These are phyloP conservation scores for Gaultheria prostrata DNA, from an alignment of 148 eudicot genomes.

Conservation along the genomic window DNA sequence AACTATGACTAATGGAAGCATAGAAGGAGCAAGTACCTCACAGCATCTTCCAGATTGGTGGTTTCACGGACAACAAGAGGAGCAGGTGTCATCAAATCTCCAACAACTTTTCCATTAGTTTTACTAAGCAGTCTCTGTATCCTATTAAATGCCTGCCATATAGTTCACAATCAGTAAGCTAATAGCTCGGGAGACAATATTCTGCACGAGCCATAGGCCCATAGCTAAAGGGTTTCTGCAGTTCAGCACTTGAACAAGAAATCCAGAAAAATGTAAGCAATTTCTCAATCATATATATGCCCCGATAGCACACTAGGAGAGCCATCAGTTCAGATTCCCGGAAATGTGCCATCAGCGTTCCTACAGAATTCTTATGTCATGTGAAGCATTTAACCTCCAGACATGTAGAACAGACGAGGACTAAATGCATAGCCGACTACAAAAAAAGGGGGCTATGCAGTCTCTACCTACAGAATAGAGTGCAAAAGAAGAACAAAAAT, in stretches of 20 bases:
- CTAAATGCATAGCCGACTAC: not conserved
- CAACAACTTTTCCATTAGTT: conserved; percentile 80
- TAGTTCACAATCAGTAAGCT: conserved; percentile 7
- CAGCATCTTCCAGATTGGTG: conserved; percentile 96
- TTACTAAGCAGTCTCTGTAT: conserved; percentile 75
- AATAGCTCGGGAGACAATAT: not conserved
- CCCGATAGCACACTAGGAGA: not conserved
- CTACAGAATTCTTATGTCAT: not conserved
- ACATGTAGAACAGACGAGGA: not conserved
- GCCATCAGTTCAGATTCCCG: not conserved
- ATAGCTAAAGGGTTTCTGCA: not conserved
- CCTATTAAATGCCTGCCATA: conserved; percentile 79
- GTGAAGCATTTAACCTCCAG: not conserved
- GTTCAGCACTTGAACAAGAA: not conserved
- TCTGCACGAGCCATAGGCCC: not conserved
- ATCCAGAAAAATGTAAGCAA: not conserved
- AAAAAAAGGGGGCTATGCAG: not conserved
- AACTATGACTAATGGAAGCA: conserved; percentile 8
- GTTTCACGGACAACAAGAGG: conserved; percentile 79
- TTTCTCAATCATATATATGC: no score
- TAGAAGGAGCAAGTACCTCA: conserved; percentile 44
- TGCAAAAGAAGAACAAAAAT: not conserved
- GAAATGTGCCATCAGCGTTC: not conserved
- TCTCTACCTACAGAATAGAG: not conserved
- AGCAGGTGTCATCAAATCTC: conserved; percentile 86